Evolutionary conservation across 179 eudicot species (phyloP), one percentile per base, ranked within the genome.

Genomic region (Drosera spatulata): DNA sequence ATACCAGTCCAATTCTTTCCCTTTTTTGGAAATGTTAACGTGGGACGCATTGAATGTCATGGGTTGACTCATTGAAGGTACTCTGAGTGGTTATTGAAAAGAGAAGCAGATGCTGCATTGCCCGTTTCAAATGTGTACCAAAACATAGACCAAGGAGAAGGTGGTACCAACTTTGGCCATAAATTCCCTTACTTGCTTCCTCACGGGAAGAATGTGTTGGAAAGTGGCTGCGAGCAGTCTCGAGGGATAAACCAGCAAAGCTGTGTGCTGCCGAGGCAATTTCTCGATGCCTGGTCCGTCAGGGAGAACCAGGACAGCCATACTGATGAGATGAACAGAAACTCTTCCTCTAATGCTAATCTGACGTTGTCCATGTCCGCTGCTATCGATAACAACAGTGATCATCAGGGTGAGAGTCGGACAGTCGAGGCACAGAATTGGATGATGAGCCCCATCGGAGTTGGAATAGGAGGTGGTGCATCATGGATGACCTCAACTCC

Each of bases 241-340:
- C 38, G 10, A 15, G 7, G 58, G 10, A 7, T 46, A 0, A 53
- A 33, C 33, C 38, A 53, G 15, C 58, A 55, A 37, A 55, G 50
- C 52, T n/a, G 51, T 46, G 53, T 63, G 8, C 61, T 56, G 50
- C 66, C 60, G 38, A 71, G 81, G 64, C 81, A 74, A 38, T 66
- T 86, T 39, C 76, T 82, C 47, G 87, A 86, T 66, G 79, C 80
- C 48, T 84, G 93, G 88, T 80, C 48, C 62, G 22, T 39, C 67
- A 0, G 68, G 62, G 49, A 67, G 10, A 61, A 59, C 14, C 71
- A 66, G 54, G 50, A 12, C 45, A 57, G 14, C 41, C 72, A 57
- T 37, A 69, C 56, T 40, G 61, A 22, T 2, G 55, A 50, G 46
- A 41, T 55, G 11, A 55, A 40, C 41, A 37, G 41, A 40, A 15